Evolutionary conservation across 1,284 basidiomycete species (phyloP).

Genomic region (Mycena sp.): DNA sequence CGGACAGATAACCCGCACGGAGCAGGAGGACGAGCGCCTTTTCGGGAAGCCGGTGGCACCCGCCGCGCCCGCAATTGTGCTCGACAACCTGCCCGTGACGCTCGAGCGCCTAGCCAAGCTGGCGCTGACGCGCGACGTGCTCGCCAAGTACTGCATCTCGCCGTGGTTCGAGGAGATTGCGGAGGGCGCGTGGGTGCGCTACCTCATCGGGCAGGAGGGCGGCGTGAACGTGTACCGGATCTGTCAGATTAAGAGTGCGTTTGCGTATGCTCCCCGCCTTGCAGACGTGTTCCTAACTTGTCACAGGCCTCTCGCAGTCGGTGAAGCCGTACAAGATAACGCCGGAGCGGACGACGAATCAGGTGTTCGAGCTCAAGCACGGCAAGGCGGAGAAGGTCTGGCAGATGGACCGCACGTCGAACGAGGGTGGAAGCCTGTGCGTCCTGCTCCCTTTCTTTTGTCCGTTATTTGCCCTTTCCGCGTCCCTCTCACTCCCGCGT

Average conservation of each 20-base stretch:
- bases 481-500: too few species aligned
- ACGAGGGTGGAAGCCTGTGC: constrained; percentile 33
- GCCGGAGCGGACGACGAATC: constrained; percentile 63
- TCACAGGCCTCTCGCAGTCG: constrained; percentile 25
- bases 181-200: constrained; percentile 82
- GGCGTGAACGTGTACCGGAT: constrained; percentile 76
- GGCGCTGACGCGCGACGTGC: constrained; percentile 66
- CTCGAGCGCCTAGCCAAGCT: constrained; percentile 66
- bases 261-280: constrained; percentile 18
- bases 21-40: constrained; percentile 74
- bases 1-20: constrained; percentile 74
- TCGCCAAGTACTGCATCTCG: constrained; percentile 71
- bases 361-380: constrained; percentile 75
- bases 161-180: constrained; percentile 77
- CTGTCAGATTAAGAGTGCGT: constrained; percentile 80
- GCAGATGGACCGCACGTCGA: constrained; percentile 29
- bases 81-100: constrained; percentile 58
- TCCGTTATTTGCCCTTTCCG: neutral
- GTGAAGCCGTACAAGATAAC: constrained; percentile 67
- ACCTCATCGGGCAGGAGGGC: constrained; percentile 62
- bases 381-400: constrained; percentile 68
- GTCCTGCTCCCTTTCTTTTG: neutral
- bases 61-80: neutral
- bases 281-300: constrained; percentile 23
- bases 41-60: constrained; percentile 46